A percentile compares a stretch with the other conserved stretches of the same genome.
Evolutionary conservation across 2,329 filamentous ascomycete species (phyloP).

Genomic region (Diaporthe citri): DNA sequence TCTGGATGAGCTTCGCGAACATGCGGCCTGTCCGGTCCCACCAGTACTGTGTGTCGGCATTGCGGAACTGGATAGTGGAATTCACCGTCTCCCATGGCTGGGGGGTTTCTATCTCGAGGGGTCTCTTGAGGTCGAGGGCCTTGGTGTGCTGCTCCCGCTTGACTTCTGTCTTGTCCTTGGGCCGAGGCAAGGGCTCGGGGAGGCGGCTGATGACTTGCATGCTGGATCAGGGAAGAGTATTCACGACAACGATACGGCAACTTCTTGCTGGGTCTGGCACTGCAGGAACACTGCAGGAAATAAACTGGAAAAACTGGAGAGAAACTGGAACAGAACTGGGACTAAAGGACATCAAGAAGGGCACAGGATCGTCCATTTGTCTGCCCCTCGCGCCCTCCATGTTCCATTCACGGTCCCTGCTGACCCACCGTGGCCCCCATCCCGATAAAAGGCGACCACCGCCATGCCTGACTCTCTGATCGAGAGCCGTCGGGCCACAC

Average conservation of each 20-base stretch:
- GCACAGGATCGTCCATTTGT: constrained; percentile 20
- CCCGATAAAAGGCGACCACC: constrained; percentile 2
- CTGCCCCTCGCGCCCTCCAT: background rate
- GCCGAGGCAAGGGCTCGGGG: background rate
- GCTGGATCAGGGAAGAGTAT: background rate
- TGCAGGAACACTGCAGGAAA: background rate
- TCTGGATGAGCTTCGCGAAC: constrained; percentile 44
- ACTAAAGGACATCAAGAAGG: background rate
- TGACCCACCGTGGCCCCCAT: constrained; percentile 7
- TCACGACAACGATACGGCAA: too few species aligned
- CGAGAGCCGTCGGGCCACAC: background rate
- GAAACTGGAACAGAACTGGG: background rate
- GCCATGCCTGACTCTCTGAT: constrained; percentile 6
- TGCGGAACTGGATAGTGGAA: constrained; percentile 42
- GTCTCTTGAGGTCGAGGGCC: background rate
- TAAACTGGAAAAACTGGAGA: background rate
- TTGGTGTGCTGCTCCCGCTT: constrained; percentile 10
- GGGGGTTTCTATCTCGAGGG: background rate
- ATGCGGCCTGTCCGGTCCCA: constrained; percentile 45
- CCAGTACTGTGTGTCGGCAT: constrained; percentile 45
- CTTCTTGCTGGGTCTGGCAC: background rate
- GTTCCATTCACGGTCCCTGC: background rate
- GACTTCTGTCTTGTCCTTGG: constrained; percentile 8
- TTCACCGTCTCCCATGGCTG: constrained; percentile 43
- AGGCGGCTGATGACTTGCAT: constrained; percentile 19